A percentile compares a stretch with the other conserved stretches of the same genome.
Evolutionary conservation across 257 asterid genomes (phyloP).

Genomic region (Salvia miltiorrhiza): DNA sequence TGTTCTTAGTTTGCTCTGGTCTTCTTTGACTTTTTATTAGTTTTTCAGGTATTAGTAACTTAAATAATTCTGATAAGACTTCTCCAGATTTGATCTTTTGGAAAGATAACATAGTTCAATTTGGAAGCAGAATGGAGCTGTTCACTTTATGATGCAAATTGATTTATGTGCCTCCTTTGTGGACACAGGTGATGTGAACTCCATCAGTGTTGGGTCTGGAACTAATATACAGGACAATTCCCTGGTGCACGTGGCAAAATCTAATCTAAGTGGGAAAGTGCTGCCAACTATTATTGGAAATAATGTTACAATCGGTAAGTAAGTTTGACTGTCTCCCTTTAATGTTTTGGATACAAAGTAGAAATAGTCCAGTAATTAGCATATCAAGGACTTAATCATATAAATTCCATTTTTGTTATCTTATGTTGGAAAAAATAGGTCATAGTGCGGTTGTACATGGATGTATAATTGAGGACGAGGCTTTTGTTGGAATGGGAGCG

Average conservation of each 20-base stretch:
- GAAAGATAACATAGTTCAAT: not conserved
- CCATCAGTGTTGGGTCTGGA: constrained; percentile 66
- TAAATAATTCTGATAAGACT: constrained; percentile 8
- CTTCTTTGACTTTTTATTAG: not conserved
- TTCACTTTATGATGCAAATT: constrained; percentile 4
- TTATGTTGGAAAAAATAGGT: constrained; percentile 40
- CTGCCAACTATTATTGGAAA: constrained; percentile 75
- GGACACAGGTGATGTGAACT: constrained; percentile 67
- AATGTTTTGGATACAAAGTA: not conserved
- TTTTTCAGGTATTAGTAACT: not conserved
- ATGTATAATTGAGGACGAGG: constrained; percentile 79
- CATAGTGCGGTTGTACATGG: constrained; percentile 89
- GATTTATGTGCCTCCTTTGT: constrained; percentile 15
- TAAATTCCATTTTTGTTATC: not conserved
- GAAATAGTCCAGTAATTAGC: not conserved
- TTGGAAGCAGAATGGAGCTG: not conserved
- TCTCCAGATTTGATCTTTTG: not conserved
- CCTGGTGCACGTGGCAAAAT: constrained; percentile 79
- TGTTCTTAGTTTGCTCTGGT: not conserved
- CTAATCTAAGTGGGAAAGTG: constrained; percentile 69
- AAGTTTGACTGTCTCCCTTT: not conserved
- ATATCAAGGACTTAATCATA: constrained; percentile 8
- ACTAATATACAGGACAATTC: constrained; percentile 83
- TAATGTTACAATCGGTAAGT: constrained; percentile 73
- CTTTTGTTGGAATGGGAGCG: constrained; percentile 91